These are phyloP conservation scores for Ophiocordyceps sinensis DNA, from an alignment of 2,329 filamentous ascomycete species.

Conservation along the genomic window DNA sequence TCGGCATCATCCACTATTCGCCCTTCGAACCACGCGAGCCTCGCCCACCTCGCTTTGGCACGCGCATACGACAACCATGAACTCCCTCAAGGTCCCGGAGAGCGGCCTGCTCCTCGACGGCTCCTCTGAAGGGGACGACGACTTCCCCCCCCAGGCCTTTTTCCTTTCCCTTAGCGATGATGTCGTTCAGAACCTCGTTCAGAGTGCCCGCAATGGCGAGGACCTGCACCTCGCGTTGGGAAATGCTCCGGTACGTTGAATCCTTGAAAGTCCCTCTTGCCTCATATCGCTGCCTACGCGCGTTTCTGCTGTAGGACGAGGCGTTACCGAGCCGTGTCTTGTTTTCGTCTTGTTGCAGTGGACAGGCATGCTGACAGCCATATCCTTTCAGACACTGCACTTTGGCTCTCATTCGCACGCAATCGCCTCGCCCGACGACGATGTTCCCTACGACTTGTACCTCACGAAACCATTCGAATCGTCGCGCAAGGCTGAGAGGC, in stretches of 20 bases:
- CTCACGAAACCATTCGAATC: slow-evolving; percentile 36
- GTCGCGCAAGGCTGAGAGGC: slow-evolving; percentile 28
- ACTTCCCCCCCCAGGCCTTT: slow-evolving; percentile 40
- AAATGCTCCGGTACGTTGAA: slow-evolving; percentile 33
- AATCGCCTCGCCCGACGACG: slow-evolving; percentile 28
- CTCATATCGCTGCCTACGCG: too few relatives aligned
- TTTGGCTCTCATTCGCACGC: slow-evolving; percentile 37
- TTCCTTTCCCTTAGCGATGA: slow-evolving; percentile 41
- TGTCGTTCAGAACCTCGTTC: slow-evolving; percentile 48
- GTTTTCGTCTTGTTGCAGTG: not conserved
- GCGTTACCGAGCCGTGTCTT: not conserved
- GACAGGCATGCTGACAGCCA: not conserved
- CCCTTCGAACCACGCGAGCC: not conserved
- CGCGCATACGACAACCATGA: slow-evolving; percentile 23
- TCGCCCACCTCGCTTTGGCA: not conserved
- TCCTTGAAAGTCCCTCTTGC: not conserved
- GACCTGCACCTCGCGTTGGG: slow-evolving; percentile 43
- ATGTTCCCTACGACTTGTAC: slow-evolving; percentile 41
- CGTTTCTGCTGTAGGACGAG: not conserved
- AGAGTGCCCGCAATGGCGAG: slow-evolving; percentile 40
- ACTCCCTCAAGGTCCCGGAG: slow-evolving; percentile 41
- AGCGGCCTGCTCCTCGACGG: slow-evolving; percentile 42
- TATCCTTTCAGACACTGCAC: slow-evolving; percentile 29
- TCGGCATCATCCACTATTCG: not conserved
- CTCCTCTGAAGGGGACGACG: slow-evolving; percentile 26